phyloP scores from a whole-genome alignment of 1,139 yeast genomes.

The Wickerhamiella pararugosa region DNA sequence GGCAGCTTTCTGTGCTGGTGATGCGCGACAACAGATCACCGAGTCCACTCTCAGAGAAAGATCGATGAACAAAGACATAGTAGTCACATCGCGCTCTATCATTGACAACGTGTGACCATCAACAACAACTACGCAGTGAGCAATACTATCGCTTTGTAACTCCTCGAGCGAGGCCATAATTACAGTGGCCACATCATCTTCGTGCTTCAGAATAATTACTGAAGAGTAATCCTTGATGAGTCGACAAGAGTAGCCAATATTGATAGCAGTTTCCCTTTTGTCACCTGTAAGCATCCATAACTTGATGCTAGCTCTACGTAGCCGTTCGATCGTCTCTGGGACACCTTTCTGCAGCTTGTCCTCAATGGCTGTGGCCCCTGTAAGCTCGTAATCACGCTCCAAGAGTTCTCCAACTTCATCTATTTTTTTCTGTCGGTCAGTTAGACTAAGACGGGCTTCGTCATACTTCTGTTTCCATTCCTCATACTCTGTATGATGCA shows the following conservation, averaged over 20 bases:
- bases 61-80: conserved; percentile 64
- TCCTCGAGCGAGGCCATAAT: conserved; percentile 48
- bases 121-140: conserved; percentile 85
- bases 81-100: conserved; percentile 56
- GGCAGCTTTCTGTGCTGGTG: conserved; percentile 89
- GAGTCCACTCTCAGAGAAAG: conserved; percentile 80
- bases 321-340: conserved; percentile 80
- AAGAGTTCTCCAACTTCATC: conserved; percentile 59
- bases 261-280: conserved; percentile 92
- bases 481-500: conserved; percentile 43
- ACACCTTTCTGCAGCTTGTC: conserved; percentile 95
- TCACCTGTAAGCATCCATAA: conserved; percentile 99
- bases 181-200: conserved; percentile 32
- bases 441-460: conserved; percentile 64
- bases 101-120: conserved; percentile 74
- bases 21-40: conserved; percentile 88
- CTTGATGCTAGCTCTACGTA: conserved; percentile 83
- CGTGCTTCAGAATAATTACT: conserved; percentile 56
- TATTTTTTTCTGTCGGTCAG: conserved; percentile 48
- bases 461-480: conserved; percentile 53
- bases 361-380: conserved; percentile 95
- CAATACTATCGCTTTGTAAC: conserved; percentile 54
- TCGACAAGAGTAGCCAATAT: conserved; percentile 89
- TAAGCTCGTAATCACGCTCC: conserved; percentile 49
- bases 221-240: conserved; percentile 87